Conservation (phyloP, 2,329 filamentous ascomycete genomes). For the Cylindrodendrum hubeiense region DNA sequence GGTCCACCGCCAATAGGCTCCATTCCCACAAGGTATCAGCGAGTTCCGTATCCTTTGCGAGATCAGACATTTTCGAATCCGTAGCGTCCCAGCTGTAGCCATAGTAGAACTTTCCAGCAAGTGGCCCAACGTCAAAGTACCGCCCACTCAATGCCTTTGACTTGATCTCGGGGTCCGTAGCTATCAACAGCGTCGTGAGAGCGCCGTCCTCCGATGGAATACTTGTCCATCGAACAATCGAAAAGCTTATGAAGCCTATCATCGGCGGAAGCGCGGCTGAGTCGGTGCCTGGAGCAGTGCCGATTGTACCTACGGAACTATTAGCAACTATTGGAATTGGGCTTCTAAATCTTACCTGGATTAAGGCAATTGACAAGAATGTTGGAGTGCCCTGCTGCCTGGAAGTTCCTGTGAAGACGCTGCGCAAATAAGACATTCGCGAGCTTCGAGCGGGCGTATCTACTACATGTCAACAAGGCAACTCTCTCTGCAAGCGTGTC, state of each 20-base stretch:
- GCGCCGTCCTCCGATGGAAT: background rate
- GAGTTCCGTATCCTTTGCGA: background rate
- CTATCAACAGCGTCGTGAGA: conserved; percentile 1
- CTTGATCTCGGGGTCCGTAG: conserved; percentile 1
- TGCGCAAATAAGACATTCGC: conserved; percentile 2
- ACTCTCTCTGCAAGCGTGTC: no score
- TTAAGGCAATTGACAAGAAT: conserved; percentile 6
- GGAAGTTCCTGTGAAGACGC: background rate
- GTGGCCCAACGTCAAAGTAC: conserved; percentile 7
- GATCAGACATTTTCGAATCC: background rate
- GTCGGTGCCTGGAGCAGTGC: background rate
- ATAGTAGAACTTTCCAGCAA: conserved; percentile 7
- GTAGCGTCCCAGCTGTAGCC: conserved; percentile 9
- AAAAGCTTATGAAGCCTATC: background rate
- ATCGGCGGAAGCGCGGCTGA: background rate
- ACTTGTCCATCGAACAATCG: conserved; percentile 4
- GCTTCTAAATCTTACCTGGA: background rate
- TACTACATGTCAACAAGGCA: no score
- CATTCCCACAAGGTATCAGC: background rate
- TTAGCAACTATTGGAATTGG: background rate
- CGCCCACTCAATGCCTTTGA: background rate
- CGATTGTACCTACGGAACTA: background rate
- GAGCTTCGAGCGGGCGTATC: conserved; percentile 6
- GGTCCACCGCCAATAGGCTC: no score
- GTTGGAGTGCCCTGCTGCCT: background rate